Evolutionary conservation across 2,329 filamentous ascomycete species (phyloP), one percentile per base, ranked within the genome.

Genomic region (Neofusicoccum kwambonambiense): DNA sequence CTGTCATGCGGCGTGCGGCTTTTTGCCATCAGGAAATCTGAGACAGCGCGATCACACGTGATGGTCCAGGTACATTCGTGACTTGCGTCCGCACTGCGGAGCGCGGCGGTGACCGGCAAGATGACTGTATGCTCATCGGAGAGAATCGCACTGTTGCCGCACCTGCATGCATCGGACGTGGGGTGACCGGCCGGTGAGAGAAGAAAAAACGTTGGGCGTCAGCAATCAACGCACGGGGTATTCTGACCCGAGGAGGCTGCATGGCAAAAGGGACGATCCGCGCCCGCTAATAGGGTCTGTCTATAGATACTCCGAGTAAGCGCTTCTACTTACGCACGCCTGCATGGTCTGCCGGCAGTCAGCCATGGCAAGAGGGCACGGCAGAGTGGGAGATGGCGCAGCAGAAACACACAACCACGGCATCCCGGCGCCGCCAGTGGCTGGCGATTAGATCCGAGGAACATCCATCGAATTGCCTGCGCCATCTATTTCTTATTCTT

Each of bases 21-120:
- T 44, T 31, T 45, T 47, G 12, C 15, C 41, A 15, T 44, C 15
- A n/a, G 56, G 15, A n/a, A 31, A 37, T 47, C 56, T 27, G 39
- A 60, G 56, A 60, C 56, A 60, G 6, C 11, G 37, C 11, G 19
- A 37, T n/a, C 56, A 35, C 56, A 60, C 56, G 56, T 60, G 56
- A 60, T 45, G 39, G 5, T 31, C 9, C 2, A 11, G 35, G 35
- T 27, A 34, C 56, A 11, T 37, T 39, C 4, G 42, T 17, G 56
- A 47, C 11, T 13, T 41, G 17, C 42, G 19, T 45, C 6, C 22
- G 27, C 15, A 5, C 34, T 19, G 13, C 54, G 22, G 54, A 13
- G 41, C 54, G 45, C 54, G 27, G 54, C 54, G 27, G 39, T n/a
- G 41, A 34, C 54, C 54, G 54, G 19, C 8, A n/a, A 9, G 35